Conservation (phyloP, 2,329 filamentous ascomycete genomes). For the Beauveria brongniartii region DNA sequence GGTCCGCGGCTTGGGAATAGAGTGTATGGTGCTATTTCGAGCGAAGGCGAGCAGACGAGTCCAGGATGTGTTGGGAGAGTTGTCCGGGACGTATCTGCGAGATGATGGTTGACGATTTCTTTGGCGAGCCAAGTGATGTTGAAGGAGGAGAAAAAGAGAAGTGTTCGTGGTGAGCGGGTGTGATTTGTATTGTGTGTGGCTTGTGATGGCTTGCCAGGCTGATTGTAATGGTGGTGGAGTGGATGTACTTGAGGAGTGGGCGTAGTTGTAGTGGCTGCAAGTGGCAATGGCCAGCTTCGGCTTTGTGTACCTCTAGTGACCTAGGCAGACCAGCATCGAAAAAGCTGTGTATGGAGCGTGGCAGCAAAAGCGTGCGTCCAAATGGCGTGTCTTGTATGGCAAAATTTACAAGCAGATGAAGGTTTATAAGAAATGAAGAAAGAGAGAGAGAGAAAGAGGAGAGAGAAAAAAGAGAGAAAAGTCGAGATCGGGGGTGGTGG, state of each 20-base stretch:
- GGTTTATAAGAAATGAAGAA: too few relatives aligned
- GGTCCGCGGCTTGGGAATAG: conserved; percentile 1
- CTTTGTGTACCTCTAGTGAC: background rate
- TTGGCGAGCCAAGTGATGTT: background rate
- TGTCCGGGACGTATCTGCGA: too few relatives aligned
- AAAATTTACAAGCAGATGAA: background rate
- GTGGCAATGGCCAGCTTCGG: conserved; percentile 8
- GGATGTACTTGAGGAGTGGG: background rate
- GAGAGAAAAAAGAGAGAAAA: background rate
- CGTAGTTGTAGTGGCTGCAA: background rate
- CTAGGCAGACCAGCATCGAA: background rate
- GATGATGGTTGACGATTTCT: too few relatives aligned
- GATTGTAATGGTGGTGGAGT: background rate
- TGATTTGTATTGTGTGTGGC: background rate
- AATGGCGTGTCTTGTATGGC: background rate
- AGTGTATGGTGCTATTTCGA: background rate
- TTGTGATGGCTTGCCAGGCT: background rate
- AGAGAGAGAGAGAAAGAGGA: too few relatives aligned
- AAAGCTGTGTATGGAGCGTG: background rate
- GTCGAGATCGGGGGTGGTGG: background rate
- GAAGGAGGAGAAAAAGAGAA: background rate
- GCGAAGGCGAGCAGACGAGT: background rate
- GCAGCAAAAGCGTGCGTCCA: background rate
- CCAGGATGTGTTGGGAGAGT: background rate
- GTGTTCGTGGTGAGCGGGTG: background rate